Conservation (phyloP, 768 basidiomycete species). For the Suillus subluteus region DNA sequence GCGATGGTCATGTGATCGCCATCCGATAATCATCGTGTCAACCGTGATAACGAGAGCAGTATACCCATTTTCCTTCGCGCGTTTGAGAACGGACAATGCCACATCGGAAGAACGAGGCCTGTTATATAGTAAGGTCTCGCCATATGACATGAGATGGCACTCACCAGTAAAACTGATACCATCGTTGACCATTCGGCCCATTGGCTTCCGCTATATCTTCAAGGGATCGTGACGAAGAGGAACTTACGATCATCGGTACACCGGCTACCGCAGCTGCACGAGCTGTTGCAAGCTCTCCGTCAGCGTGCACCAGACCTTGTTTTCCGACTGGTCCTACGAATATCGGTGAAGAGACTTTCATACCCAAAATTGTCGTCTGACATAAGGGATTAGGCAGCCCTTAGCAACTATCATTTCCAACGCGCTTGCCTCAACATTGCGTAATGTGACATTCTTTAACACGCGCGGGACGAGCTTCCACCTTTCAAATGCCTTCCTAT, state of each 20-base stretch:
- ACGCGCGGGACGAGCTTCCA: slow-evolving; percentile 61
- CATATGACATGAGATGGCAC: slow-evolving; percentile 7
- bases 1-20: slow-evolving; percentile 48
- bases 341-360: slow-evolving; percentile 46
- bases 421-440: slow-evolving; percentile 50
- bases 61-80: slow-evolving; percentile 46
- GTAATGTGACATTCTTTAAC: slow-evolving; percentile 53
- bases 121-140: neutral
- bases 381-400: neutral
- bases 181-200: slow-evolving; percentile 43
- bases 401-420: neutral
- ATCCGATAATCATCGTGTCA: slow-evolving; percentile 47
- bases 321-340: slow-evolving; percentile 61
- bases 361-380: slow-evolving; percentile 64
- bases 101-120: slow-evolving; percentile 45
- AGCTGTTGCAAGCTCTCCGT: slow-evolving; percentile 49
- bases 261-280: slow-evolving; percentile 48
- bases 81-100: slow-evolving; percentile 44
- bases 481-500: slow-evolving; percentile 58
- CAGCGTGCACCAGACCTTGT: slow-evolving; percentile 50
- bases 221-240: slow-evolving; percentile 46
- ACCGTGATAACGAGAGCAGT: slow-evolving; percentile 49
- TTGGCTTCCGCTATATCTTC: slow-evolving; percentile 53
- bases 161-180: slow-evolving; percentile 55
- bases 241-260: slow-evolving; percentile 40